phyloP scores from a whole-genome alignment of 2,329 filamentous ascomycete genomes.

The Scedosporium boydii region DNA sequence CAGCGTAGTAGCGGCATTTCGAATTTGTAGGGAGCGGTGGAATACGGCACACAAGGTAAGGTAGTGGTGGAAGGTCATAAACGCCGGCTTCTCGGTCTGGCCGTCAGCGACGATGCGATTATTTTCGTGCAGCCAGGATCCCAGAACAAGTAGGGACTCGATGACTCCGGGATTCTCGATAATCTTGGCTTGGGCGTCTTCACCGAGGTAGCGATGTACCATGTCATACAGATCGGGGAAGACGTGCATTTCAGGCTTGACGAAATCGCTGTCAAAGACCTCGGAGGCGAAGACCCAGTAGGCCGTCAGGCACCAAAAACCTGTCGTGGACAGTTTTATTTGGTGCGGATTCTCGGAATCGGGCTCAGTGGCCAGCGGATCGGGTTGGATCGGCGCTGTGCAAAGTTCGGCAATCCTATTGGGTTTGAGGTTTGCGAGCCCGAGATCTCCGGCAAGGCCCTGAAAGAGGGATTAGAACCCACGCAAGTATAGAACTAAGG shows the following conservation, averaged over 20 bases:
- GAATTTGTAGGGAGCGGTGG: constrained; percentile 42
- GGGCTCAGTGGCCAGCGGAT: constrained; percentile 36
- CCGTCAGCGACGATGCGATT: constrained; percentile 28
- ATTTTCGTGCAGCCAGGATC: constrained; percentile 47
- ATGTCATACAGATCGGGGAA: constrained; percentile 52
- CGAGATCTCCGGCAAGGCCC: constrained; percentile 55
- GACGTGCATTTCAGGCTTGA: constrained; percentile 42
- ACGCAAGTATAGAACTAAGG: neutral
- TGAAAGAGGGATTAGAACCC: constrained; percentile 18
- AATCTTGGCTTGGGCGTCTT: constrained; percentile 39
- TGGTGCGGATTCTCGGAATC: constrained; percentile 37
- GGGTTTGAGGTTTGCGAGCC: constrained; percentile 36
- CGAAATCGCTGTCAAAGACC: constrained; percentile 48
- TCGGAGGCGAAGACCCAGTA: constrained; percentile 55
- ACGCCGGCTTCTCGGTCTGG: constrained; percentile 28
- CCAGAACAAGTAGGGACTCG: constrained; percentile 50
- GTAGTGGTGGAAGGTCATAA: constrained; percentile 52
- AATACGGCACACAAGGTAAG: constrained; percentile 48
- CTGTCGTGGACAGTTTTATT: constrained; percentile 49
- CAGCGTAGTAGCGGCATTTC: constrained; percentile 44
- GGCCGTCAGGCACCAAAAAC: constrained; percentile 47
- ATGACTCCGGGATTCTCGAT: constrained; percentile 41
- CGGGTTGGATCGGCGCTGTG: constrained; percentile 27
- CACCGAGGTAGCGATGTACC: constrained; percentile 42
- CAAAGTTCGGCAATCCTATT: constrained; percentile 36